Percentiles rank a stretch among this genome's conserved stretches.
These are phyloP conservation scores for Collybiopsis confluens DNA, from an alignment of 768 basidiomycete species.

Conservation along the genomic window DNA sequence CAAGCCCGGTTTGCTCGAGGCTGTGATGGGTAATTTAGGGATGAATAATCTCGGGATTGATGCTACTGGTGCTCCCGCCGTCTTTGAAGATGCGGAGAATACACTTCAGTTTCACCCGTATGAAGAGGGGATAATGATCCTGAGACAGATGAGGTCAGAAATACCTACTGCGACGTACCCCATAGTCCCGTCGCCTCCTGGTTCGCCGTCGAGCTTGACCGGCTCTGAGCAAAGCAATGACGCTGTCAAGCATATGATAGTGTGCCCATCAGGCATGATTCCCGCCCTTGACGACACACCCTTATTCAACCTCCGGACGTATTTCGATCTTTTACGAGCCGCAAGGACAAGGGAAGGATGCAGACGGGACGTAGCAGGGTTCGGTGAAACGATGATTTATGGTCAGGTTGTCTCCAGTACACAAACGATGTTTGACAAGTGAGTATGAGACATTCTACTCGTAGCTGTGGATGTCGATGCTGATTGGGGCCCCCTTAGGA, in stretches of 20 bases:
- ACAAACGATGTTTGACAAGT: slow-evolving; percentile 94
- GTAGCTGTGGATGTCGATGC: slow-evolving; percentile 1
- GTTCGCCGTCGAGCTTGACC: slow-evolving; percentile 26
- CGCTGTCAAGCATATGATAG: slow-evolving; percentile 44
- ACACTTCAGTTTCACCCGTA: slow-evolving; percentile 56
- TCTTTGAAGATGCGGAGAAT: slow-evolving; percentile 67
- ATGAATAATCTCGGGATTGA: slow-evolving; percentile 21
- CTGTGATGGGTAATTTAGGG: slow-evolving; percentile 31
- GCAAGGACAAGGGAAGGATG: slow-evolving; percentile 22
- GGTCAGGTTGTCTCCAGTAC: slow-evolving; percentile 91
- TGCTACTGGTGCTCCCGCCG: slow-evolving; percentile 22
- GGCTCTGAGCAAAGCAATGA: not conserved
- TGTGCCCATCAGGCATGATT: slow-evolving; percentile 42
- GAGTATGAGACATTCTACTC: slow-evolving; percentile 23
- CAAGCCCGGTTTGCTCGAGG: slow-evolving; percentile 35
- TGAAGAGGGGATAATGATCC: slow-evolving; percentile 25
- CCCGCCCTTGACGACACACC: slow-evolving; percentile 58
- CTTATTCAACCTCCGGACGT: slow-evolving; percentile 63
- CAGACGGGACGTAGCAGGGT: slow-evolving; percentile 35
- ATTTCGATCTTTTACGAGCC: slow-evolving; percentile 49
- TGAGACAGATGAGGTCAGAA: slow-evolving; percentile 20
- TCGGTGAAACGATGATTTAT: slow-evolving; percentile 81
- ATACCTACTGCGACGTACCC: slow-evolving; percentile 10
- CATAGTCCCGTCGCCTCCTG: slow-evolving; percentile 25
- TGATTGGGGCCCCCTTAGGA: slow-evolving; percentile 44